Conservation (phyloP, 148 eudicot genomes). For the Amaranthus hypochondriacus region DNA sequence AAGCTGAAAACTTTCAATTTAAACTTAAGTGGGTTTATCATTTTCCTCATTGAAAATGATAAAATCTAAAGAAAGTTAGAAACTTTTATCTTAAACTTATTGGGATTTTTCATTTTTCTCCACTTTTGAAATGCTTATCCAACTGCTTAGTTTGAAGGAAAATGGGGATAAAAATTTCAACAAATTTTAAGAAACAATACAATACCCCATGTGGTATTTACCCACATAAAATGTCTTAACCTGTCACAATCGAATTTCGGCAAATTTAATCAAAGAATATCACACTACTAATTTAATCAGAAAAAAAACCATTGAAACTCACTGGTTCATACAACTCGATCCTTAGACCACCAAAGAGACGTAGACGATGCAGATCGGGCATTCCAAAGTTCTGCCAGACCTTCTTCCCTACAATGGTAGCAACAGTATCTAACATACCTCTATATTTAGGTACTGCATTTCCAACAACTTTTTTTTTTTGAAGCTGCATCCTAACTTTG, state of each 20-base stretch:
- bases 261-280: constrained; percentile 1
- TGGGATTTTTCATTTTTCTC: no score
- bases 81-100: no score
- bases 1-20: no score
- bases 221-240: constrained; percentile 79
- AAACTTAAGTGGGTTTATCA: no score
- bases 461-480: constrained; percentile 70
- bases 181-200: no score
- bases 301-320: constrained; percentile 27
- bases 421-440: constrained; percentile 92
- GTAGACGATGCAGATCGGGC: constrained; percentile 93
- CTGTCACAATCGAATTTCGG: constrained; percentile 33
- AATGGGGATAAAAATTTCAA: no score
- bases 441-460: constrained; percentile 73
- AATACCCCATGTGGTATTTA: constrained; percentile 64
- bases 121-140: no score
- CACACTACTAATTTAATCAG: not conserved
- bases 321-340: constrained; percentile 97
- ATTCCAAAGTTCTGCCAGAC: constrained; percentile 84
- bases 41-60: no score
- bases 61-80: no score
- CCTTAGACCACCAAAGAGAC: constrained; percentile 87
- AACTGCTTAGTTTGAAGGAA: no score
- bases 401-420: constrained; percentile 88
- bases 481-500: constrained; percentile 94